These are phyloP conservation scores for Peronospora belbahrii DNA, from an alignment of 352 stramenopile genomes.

Conservation along the genomic window DNA sequence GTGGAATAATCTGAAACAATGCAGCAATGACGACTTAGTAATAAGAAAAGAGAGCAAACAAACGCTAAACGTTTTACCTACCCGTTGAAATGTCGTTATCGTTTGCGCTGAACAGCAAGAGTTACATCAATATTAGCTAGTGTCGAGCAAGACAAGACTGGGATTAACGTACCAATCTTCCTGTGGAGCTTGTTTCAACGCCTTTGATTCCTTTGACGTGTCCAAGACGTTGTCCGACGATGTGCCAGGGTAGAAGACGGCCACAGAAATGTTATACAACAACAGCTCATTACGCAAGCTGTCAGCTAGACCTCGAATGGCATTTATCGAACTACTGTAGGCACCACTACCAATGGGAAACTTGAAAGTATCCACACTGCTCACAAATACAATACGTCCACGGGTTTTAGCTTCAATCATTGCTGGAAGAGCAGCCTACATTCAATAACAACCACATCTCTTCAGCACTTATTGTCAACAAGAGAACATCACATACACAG, in stretches of 20 bases:
- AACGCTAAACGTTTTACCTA: background rate
- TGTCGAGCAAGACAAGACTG: no score
- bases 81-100: constrained; percentile 15
- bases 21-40: constrained; percentile 1
- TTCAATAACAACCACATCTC: background rate
- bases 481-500: no score
- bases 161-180: constrained; percentile 10
- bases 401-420: constrained; percentile 46
- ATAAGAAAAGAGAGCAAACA: background rate
- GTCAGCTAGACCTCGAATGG: constrained; percentile 87
- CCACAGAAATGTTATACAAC: constrained; percentile 71
- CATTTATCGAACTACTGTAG: constrained; percentile 88
- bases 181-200: background rate
- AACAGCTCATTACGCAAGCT: constrained; percentile 71
- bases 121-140: background rate
- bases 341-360: constrained; percentile 82
- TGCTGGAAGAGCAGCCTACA: constrained; percentile 32
- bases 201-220: constrained; percentile 6
- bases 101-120: background rate
- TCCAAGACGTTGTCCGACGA: constrained; percentile 21
- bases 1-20: constrained; percentile 29
- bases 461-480: no score
- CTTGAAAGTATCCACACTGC: constrained; percentile 37
- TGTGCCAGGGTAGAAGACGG: constrained; percentile 86
- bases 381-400: constrained; percentile 52